Evolutionary conservation across 225 moss, liverwort and hornwort genomes (phyloP).

Genomic region (Ulota crispa): DNA sequence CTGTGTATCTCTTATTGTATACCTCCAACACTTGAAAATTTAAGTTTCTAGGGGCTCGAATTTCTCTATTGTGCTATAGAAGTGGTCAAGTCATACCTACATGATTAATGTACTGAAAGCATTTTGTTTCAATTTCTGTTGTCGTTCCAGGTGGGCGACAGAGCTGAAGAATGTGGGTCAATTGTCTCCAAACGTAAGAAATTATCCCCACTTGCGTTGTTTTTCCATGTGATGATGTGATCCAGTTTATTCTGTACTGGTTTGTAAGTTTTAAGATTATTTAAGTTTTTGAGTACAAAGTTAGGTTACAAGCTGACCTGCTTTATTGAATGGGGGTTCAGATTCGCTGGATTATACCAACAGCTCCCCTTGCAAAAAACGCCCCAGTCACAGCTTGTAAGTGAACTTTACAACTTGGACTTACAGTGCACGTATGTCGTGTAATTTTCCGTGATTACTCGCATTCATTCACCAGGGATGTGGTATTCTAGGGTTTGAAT

Average conservation of each 20-base stretch:
- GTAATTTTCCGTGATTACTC: neutral
- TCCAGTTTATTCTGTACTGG: neutral
- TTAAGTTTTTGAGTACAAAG: neutral
- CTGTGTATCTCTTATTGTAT: neutral
- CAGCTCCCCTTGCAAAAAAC: conserved; percentile 59
- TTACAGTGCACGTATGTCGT: neutral
- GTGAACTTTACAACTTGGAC: conserved; percentile 12
- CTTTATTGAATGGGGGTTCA: conserved; percentile 33
- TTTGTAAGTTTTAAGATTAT: neutral
- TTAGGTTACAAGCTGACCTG: conserved; percentile 7
- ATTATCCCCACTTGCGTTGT: neutral
- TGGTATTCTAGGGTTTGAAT: conserved; percentile 55
- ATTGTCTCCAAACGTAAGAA: conserved; percentile 56
- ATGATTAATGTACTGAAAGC: neutral
- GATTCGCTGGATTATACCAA: conserved; percentile 67
- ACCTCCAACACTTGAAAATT: neutral
- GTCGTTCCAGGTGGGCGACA: conserved; percentile 48
- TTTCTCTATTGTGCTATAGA: neutral
- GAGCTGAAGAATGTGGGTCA: conserved; percentile 55
- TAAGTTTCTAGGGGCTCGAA: neutral
- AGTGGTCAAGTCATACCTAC: neutral
- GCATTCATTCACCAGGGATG: conserved; percentile 9
- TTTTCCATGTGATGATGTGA: neutral
- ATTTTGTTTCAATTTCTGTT: neutral
- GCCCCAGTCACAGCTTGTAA: conserved; percentile 57